A percentile compares a stretch with the other conserved stretches of the same genome.
Evolutionary conservation across 768 basidiomycete genomes (phyloP).

Genomic region (Naganishia onofrii): DNA sequence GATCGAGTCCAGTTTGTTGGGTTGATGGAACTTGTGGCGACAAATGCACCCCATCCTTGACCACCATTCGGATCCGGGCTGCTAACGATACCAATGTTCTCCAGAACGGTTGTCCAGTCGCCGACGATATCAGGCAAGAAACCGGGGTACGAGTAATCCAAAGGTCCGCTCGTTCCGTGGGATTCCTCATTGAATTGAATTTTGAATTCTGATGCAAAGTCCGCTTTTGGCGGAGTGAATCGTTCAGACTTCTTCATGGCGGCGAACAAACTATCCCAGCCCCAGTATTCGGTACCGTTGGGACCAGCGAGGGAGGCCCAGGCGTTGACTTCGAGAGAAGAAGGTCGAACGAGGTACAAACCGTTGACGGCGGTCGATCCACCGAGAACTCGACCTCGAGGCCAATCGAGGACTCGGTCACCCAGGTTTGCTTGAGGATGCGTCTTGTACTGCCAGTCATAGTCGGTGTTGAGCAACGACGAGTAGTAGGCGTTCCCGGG

Average conservation of each 20-base stretch:
- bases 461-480: constrained; percentile 54
- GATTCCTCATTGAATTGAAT: constrained; percentile 57
- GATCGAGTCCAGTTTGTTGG: constrained; percentile 64
- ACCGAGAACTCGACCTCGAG: constrained; percentile 66
- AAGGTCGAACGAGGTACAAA: constrained; percentile 64
- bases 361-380: constrained; percentile 70
- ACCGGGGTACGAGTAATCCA: constrained; percentile 39
- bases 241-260: constrained; percentile 61
- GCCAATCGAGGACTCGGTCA: constrained; percentile 59
- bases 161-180: constrained; percentile 60
- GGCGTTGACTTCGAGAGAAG: constrained; percentile 57
- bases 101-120: constrained; percentile 61
- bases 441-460: constrained; percentile 63
- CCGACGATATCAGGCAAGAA: constrained; percentile 58
- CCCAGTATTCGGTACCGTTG: constrained; percentile 53
- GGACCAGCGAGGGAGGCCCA: constrained; percentile 56
- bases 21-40: constrained; percentile 64
- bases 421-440: constrained; percentile 56
- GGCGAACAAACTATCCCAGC: constrained; percentile 56
- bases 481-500: constrained; percentile 42
- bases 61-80: constrained; percentile 58
- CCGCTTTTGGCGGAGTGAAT: constrained; percentile 59
- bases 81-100: constrained; percentile 55
- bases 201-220: constrained; percentile 54
- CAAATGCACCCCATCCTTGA: constrained; percentile 58